Base-by-base conservation (phyloP, 2,329 filamentous ascomycete species). In the Chaetomiaceae sp. region DNA sequence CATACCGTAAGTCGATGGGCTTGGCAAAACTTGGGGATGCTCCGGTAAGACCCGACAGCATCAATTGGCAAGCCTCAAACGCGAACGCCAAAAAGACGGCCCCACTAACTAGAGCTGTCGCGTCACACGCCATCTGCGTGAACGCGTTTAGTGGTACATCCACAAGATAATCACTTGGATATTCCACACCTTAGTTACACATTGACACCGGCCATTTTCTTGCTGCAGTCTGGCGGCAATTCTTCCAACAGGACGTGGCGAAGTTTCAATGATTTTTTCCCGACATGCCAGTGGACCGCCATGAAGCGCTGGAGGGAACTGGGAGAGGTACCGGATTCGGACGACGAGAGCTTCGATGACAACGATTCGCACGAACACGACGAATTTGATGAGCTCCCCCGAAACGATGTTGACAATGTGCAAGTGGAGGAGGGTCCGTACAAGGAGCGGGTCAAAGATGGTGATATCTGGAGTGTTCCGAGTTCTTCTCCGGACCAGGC, bases 271-370 rank as follows among this genome's bases (percentile, higher is more conserved):
- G 37, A 30, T n/a, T 14, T n/a, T 14, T 41, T 40, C 20, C 48
- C 55, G 61, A 61, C 38, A 61, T 61, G 59, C 49, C 25, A 37
- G 58, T 33, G 40, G 34, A 48, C 55, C 43, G 51, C 44, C 59
- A 77, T 77, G 75, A 67, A 65, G 52, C 71, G 71, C 58, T 78
- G 75, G 75, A 77, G 71, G 70, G 72, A 75, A 61, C 64, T 74
- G 65, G 75, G 75, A 62, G 74, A 75, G 63, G 70, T 78, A 59
- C 75, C 75, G 53, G 75, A 77, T 64, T 78, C 75, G 56, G 75
- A 78, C 61, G 75, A 76, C 53, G 75, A 77, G 43, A 71, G 63
- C 49, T 73, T 72, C 56, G 73, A 75, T 53, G 70, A 60, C 29
- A 32, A 48, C 30, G 55, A 59, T 32, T 47, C 20, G 18, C 20